These are phyloP conservation scores for Basipetospora chlamydospora DNA, from an alignment of 2,329 filamentous ascomycete species.

Conservation along the genomic window DNA sequence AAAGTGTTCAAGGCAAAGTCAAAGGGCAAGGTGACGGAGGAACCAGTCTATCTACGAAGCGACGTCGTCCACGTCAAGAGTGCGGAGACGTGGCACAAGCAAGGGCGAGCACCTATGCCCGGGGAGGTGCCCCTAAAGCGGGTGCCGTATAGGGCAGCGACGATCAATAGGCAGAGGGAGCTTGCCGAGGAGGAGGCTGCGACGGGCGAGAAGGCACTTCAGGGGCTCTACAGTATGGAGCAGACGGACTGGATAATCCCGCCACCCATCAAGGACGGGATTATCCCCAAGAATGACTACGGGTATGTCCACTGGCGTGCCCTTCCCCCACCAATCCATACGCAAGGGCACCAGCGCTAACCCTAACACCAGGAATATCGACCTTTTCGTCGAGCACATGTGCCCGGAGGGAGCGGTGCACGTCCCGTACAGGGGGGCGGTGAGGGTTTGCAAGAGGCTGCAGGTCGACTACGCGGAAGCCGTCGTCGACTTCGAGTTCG, in stretches of 20 bases:
- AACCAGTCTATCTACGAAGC: slow-evolving; percentile 65
- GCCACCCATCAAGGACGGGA: slow-evolving; percentile 64
- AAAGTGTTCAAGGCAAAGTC: slow-evolving; percentile 60
- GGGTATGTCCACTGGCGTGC: slow-evolving; percentile 30
- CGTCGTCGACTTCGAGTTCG: slow-evolving; percentile 93
- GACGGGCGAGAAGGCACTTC: slow-evolving; percentile 69
- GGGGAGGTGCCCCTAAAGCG: slow-evolving; percentile 68
- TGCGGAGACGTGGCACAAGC: slow-evolving; percentile 94
- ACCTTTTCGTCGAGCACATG: slow-evolving; percentile 90
- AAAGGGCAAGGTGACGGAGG: slow-evolving; percentile 60
- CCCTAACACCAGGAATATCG: slow-evolving; percentile 51
- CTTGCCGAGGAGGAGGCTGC: slow-evolving; percentile 72
- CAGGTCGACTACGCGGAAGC: slow-evolving; percentile 86
- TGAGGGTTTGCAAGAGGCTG: slow-evolving; percentile 69
- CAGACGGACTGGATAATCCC: slow-evolving; percentile 97
- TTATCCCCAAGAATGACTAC: slow-evolving; percentile 87
- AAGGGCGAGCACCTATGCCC: slow-evolving; percentile 60
- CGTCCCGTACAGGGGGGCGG: slow-evolving; percentile 62
- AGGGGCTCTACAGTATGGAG: slow-evolving; percentile 68
- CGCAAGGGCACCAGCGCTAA: slow-evolving; percentile 10
- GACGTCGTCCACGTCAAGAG: slow-evolving; percentile 81
- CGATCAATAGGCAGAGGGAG: slow-evolving; percentile 71
- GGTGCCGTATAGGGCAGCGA: slow-evolving; percentile 84
- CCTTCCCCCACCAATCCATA: neutral
- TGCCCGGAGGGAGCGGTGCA: slow-evolving; percentile 72